phyloP scores from a whole-genome alignment of 2,329 filamentous ascomycete species.

The Xylaria digitata region DNA sequence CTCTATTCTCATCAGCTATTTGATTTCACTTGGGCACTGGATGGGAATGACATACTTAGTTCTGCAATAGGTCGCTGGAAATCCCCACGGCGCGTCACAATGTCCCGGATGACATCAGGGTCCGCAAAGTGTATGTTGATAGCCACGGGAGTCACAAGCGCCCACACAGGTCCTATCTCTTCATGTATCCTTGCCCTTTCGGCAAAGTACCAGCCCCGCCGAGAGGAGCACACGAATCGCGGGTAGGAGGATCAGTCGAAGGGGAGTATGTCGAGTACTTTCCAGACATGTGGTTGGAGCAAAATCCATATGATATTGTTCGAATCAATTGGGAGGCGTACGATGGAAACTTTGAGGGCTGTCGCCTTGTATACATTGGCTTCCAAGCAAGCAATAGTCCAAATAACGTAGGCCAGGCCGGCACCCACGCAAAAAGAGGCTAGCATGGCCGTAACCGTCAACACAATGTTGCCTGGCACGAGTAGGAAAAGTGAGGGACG shows the following conservation, averaged over 20 bases:
- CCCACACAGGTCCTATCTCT: slow-evolving; percentile 44
- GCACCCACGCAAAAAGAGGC: too few relatives aligned
- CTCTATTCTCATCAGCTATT: slow-evolving; percentile 35
- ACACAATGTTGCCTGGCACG: too few relatives aligned
- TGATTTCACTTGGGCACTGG: background rate
- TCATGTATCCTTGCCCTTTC: slow-evolving; percentile 33
- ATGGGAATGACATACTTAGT: slow-evolving; percentile 31
- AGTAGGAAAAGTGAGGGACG: too few relatives aligned
- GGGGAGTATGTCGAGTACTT: slow-evolving; percentile 35
- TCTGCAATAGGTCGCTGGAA: slow-evolving; percentile 43
- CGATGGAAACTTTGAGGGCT: slow-evolving; percentile 37
- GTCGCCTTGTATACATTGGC: slow-evolving; percentile 42
- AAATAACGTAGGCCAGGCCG: too few relatives aligned
- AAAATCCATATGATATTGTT: slow-evolving; percentile 44
- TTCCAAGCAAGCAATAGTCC: too few relatives aligned
- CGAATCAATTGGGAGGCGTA: slow-evolving; percentile 42
- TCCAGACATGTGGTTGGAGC: slow-evolving; percentile 43
- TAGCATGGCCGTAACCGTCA: too few relatives aligned
- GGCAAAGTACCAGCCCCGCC: slow-evolving; percentile 43
- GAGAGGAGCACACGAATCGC: slow-evolving; percentile 42
- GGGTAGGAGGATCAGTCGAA: slow-evolving; percentile 44
- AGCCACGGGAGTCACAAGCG: slow-evolving; percentile 40
- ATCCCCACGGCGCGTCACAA: slow-evolving; percentile 40
- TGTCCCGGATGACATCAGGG: slow-evolving; percentile 41
- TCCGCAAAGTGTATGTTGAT: slow-evolving; percentile 44